Evolutionary conservation across 495 filamentous ascomycete genomes (phyloP).

Genomic region (Hyaloscypha finlandica): DNA sequence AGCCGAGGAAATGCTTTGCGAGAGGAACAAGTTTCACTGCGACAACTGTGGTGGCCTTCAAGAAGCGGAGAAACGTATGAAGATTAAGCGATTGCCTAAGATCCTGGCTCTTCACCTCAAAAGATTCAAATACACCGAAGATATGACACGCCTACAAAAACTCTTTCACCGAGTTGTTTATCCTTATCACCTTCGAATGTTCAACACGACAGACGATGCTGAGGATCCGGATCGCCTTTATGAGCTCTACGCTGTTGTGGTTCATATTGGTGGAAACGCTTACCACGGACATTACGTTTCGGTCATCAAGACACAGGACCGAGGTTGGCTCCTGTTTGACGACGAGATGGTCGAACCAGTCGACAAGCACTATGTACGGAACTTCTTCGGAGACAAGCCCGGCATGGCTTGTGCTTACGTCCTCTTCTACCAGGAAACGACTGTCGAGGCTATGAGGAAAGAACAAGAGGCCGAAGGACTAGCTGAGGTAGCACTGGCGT

Average conservation of each 20-base stretch:
- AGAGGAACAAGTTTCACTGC: slow-evolving; percentile 98
- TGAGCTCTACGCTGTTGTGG: slow-evolving; percentile 97
- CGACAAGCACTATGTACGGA: slow-evolving; percentile 93
- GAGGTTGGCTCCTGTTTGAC: slow-evolving; percentile 94
- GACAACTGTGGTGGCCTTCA: slow-evolving; percentile 96
- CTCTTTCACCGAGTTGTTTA: slow-evolving; percentile 97
- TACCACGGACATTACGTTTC: slow-evolving; percentile 98
- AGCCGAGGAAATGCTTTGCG: slow-evolving; percentile 97
- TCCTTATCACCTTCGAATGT: slow-evolving; percentile 91
- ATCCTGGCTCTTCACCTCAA: slow-evolving; percentile 93
- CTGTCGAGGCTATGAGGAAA: slow-evolving; percentile 79
- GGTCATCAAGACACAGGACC: slow-evolving; percentile 95
- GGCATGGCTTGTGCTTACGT: slow-evolving; percentile 95
- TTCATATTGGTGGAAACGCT: slow-evolving; percentile 96
- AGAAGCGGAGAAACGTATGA: slow-evolving; percentile 99
- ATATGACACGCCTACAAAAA: slow-evolving; percentile 90
- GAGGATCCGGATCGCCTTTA: slow-evolving; percentile 94
- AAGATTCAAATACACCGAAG: slow-evolving; percentile 96
- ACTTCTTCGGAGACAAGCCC: slow-evolving; percentile 94
- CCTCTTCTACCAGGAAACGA: slow-evolving; percentile 96
- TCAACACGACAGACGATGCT: slow-evolving; percentile 97
- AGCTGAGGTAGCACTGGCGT: slow-evolving; percentile 60
- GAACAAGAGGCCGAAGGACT: slow-evolving; percentile 81
- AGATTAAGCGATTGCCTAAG: slow-evolving; percentile 91
- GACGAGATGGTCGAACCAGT: slow-evolving; percentile 99